A percentile compares a stretch with the other conserved stretches of the same genome.
These are phyloP conservation scores for Drechslerella coelobrocha DNA, from an alignment of 2,329 filamentous ascomycete genomes.

Conservation along the genomic window DNA sequence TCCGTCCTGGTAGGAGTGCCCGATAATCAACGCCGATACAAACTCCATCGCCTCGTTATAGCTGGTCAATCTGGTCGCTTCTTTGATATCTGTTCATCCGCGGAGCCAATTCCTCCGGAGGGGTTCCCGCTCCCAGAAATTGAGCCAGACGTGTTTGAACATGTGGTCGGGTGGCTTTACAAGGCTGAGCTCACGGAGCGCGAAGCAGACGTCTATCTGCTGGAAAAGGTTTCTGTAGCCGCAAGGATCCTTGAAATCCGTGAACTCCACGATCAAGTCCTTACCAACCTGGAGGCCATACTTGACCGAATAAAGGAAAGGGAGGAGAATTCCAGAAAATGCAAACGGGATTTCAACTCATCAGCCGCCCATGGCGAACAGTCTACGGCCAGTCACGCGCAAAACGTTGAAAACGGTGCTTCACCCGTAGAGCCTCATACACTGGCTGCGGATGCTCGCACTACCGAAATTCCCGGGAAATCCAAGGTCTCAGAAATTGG, in stretches of 20 bases:
- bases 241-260: conserved; percentile 11
- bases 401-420: no score
- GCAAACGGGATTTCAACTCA: not conserved
- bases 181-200: conserved; percentile 3
- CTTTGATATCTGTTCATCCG: conserved; percentile 4
- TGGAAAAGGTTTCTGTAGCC: conserved; percentile 23
- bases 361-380: no score
- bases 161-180: conserved; percentile 41
- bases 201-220: conserved; percentile 8
- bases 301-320: conserved; percentile 8
- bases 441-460: no score
- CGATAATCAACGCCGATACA: not conserved
- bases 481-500: no score
- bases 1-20: conserved; percentile 15
- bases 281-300: conserved; percentile 5
- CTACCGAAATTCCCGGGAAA: no score
- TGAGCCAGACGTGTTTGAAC: conserved; percentile 30
- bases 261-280: conserved; percentile 2
- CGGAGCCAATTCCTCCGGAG: not conserved
- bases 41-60: conserved; percentile 25
- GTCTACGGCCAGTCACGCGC: no score
- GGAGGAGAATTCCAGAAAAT: not conserved
- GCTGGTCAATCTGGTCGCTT: conserved; percentile 22
- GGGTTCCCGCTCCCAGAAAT: conserved; percentile 13
- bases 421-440: no score